Evolutionary conservation across 2,329 filamentous ascomycete genomes (phyloP), one percentile per base, ranked within the genome.

Genomic region (Pleurostoma richardsiae): DNA sequence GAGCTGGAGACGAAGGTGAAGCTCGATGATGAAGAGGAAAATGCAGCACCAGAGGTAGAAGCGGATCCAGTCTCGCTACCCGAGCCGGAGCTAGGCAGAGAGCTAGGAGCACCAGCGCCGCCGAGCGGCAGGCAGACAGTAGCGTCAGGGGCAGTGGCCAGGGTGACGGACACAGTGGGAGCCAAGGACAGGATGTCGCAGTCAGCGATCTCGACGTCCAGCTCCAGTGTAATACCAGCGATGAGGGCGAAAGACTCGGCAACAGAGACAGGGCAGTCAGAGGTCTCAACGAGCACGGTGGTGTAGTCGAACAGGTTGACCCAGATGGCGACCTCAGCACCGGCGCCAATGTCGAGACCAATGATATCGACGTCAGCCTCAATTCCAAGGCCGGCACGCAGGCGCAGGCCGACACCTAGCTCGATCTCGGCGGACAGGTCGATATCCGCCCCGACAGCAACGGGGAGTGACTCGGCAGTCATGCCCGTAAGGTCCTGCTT

Each of bases 221-320:
- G 39, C 28, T 56, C 53, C 39, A 60, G 47, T 42, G 54, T 45
- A 38, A 62, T 29, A 49, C 59, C 59, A 33, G 56, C 51, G 30
- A 52, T 52, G 19, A 62, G 51, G 28, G 46, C 40, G 28, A 61
- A 56, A 38, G 47, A 45, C 48, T 61, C 59, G 8, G 41, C 39
- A 41, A 56, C 49, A 11, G 46, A 50, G 33, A 52, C 30, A 29
- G 44, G 26, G 52, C 53, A 54, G 38, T 40, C 30, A 10, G 39
- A 41, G 41, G 46, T 52, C 38, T 44, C 28, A 31, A 51, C 43
- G 49, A 61, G 52, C 33, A 54, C 45, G 42, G 52, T 54, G 40
- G 57, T 60, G 58, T 59, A 61, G 54, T 59, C 56, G 52, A 61
- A 61, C 40, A 62, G 56, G 56, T 56, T 57, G 49, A 59, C 43